phyloP scores from a whole-genome alignment of 306 rosid species.

The apple (Malus domestica) region ASM211411v1 NC_041802.1:9503501-9504000 shows the following conservation, averaged over 20 bases:
- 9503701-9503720: background rate
- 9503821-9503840: conserved; percentile 55
- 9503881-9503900: conserved; percentile 21
- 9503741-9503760: background rate
- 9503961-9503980: conserved; percentile 44
- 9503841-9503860: conserved; percentile 51
- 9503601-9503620: conserved; percentile 51
- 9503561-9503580: conserved; percentile 35
- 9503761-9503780: conserved; percentile 24
- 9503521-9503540: conserved; percentile 51
- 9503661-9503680: background rate
- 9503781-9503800: conserved; percentile 45
- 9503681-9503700: background rate
- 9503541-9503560: conserved; percentile 71
- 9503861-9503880: conserved; percentile 21
- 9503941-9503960: conserved; percentile 30
- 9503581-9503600: conserved; percentile 29
- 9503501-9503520: conserved; percentile 80
- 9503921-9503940: conserved; percentile 37
- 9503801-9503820: conserved; percentile 51
- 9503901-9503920: conserved; percentile 41
- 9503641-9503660: background rate
- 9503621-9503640: background rate
- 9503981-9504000: conserved; percentile 40
- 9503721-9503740: background rate